Base-by-base conservation (phyloP, 352 stramenopile species). In the Plasmopara muralis region DNA sequence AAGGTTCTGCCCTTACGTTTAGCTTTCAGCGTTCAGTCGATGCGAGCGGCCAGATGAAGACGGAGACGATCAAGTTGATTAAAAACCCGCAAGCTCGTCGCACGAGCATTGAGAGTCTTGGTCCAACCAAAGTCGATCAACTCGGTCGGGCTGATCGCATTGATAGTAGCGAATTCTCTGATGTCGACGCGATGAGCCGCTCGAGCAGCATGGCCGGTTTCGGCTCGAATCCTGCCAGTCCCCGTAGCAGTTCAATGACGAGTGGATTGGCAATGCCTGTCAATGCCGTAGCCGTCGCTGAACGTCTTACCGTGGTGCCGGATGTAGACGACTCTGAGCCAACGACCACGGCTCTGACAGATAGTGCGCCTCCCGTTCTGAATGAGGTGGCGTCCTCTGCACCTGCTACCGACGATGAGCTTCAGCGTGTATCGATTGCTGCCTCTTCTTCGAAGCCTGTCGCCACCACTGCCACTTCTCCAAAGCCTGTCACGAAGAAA, bases 31-130 rank as follows among this genome's bases (percentile, higher is more conserved):
- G 47, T 14, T 52, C 16, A 5, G 16, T 60, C 28, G 74, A 77
- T 44, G 30, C 62, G 20, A 43, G 50, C 0, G 64, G 58, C 15
- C 64, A 66, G 12, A 50, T 47, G 2, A 46, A 58, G 51, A 76
- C 59, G 0, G 64, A 64, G 53, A 64, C 64, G 13, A 60, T 33
- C 56, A 68, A 67, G 60, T 85, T 69, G 45, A 46, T 83, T 47
- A 74, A 74, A 48, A 72, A 82, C 43, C 63, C 68, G 13, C 62
- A 78, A 25, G 54, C 65, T 9, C 75, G 72, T 42, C 76, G 76
- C 10, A 55, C 64, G 6, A 85, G 69, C 50, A 64, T 79, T 41
- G 50, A 77, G 13, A 44, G 64, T 8, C 45, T 72, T 9, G 65
- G 70, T 33, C 53, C 66, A 0, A 14, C 43, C 38, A 87, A 87